Base-by-base conservation (phyloP, 2,329 filamentous ascomycete species). In the Samsoniella hepiali region DNA sequence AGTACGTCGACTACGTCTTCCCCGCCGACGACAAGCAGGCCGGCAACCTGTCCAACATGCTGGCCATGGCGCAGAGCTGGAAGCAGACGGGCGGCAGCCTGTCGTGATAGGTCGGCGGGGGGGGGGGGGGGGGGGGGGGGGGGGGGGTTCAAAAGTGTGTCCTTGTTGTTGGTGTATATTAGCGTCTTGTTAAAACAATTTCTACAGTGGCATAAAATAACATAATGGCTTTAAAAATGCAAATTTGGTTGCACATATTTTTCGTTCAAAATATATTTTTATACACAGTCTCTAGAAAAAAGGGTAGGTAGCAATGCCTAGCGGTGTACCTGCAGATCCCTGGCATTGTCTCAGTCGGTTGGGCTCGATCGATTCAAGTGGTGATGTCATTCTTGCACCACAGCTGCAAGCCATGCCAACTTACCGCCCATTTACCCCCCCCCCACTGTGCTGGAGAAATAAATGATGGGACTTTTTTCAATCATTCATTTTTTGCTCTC, bases 1-100 rank as follows among this genome's bases (percentile, higher is more conserved):
- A 99, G 79, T 98, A 97, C 76, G 86, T 95, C 78, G 95, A 98
- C 75, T 98, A 96, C 71, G 86, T 99, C 40, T 99, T 99, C 86
- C 95, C 95, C 1, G 93, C 91, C 5, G 95, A 98, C 79, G 93
- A 97, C 75, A 87, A 91, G 78, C 89, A 91, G 73, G 89, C 90
- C 63, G 90, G 90, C 68, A 93, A 91, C 71, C 79, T 97, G 75
- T 91, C 91, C 58, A 91, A 90, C 74, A 81, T 98, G 74, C 79
- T 97, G 78, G 88, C 91, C 66, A 89, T 89, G 84, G 93, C 94
- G 63, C 88, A 93, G 75, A 87, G 88, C 69, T 98, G 94, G 92
- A 97, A 96, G 81, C 84, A 90, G 74, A 80, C 81, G 67, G 77
- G 78, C 10, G 81, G 79, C 17, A 75, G 73, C 10, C 60, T 62